Base-by-base conservation (phyloP, 768 basidiomycete genomes). In the Suillus americanus region DNA sequence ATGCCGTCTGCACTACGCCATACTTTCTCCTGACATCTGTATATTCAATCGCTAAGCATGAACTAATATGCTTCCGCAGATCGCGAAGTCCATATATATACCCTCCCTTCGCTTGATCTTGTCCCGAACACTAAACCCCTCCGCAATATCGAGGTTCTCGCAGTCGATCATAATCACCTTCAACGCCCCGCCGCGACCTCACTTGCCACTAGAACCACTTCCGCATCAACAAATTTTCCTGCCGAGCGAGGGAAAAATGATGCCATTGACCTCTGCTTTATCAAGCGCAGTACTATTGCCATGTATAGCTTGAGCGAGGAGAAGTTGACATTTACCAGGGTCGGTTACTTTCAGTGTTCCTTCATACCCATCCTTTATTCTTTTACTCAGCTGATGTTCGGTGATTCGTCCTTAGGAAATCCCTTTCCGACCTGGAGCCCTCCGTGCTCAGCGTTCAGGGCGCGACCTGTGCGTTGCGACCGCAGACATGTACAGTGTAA, bases 161-260 rank as follows among this genome's bases (percentile, higher is more conserved):
- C 94, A 0, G 87, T 97, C 0, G 96, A 99, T 71, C 88, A 95
- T 62, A 81, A 82, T 57, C 88, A 92, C 67, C 77, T 91, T 28
- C 79, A 77, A 48, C 81, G 89, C 10, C 82, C 83, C 0, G 70
- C 80, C 1, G 81, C 82, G 2, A 70, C 78, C 37, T 75, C 72
- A 28, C 81, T 80, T 66, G 83, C 77, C 38, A 68, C 75, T 16
- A 67, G 76, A 12, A 70, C 74, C 6, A 35, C 53, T 54, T 35
- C 30, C 20, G 18, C 40, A 20, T 59, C 56, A 40, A 20, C 28
- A 13, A 59, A 13, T 59, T 13, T 41, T 28, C 18, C 57, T 20
- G 18, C 40, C 3, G 57, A 59, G 12, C 40, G 57, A 41, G 57
- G 25, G 12, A 75, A 77, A 51, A 67, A 79, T 4, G 86, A 88